Evolutionary conservation across 495 filamentous ascomycete genomes (phyloP), one percentile per base, ranked within the genome.

Genomic region (Penicillium ucsense): DNA sequence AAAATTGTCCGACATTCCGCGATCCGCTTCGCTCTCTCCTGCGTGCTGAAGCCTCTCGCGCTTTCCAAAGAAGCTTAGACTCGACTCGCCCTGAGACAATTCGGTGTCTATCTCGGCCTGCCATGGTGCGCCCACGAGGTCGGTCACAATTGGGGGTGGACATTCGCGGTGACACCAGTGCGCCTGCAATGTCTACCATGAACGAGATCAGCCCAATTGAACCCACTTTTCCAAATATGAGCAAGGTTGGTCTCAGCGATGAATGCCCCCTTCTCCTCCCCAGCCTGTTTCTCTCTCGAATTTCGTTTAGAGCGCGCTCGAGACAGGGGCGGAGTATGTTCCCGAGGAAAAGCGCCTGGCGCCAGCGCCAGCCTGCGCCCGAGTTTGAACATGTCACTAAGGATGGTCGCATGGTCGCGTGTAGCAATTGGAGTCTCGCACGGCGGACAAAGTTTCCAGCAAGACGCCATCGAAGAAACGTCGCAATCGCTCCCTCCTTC

Each of bases 401-500:
- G 20, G 20, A 20, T 20, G 20, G 20, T 20, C 20, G 20, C 20
- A 20, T 20, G 20, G 20, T 20, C 50, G 47, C 40, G 49, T 40
- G 45, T 43, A 63, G 62, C 55, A 51, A 40, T 52, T 61, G 28
- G 55, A 63, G 29, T 32, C 48, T 32, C 42, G 46, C 11, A 27
- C 35, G 6, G 8, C 59, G 32, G 63, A 66, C 31, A 72, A 71
- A 56, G 41, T 46, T 12, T 11, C 61, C 33, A 31, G 48, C 32
- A 75, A 71, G 51, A 50, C 63, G n/a, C 70, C 60, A 12, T 59
- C 67, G 9, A 77, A 77, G 53, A 65, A 72, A 35, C 70, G 75
- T 51, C 74, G 70, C 51, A 77, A 73, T 11, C 80, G 78, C 41
- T 81, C 79, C 8, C 57, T 77, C 45, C 71, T 86, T 48, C 80